Evolutionary conservation across 148 eudicot species (phyloP).

Genomic region (Spergularia marina): DNA sequence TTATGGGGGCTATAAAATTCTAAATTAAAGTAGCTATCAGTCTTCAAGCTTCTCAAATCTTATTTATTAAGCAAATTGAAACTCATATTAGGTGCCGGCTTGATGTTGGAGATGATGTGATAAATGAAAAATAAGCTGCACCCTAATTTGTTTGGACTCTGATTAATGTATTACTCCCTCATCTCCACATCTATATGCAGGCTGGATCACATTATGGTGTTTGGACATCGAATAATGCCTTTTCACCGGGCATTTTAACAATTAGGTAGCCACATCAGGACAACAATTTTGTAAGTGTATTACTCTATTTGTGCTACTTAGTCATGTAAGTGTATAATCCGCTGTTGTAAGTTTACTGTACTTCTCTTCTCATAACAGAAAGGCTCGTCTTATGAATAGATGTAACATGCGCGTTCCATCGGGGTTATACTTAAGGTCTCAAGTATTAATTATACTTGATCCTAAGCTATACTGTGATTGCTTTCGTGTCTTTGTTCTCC

Average conservation of each 20-base stretch:
- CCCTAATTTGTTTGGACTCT: neutral
- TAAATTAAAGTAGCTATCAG: neutral
- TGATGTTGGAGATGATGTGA: neutral
- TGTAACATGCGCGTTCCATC: neutral
- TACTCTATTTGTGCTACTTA: neutral
- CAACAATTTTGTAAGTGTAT: slow-evolving; percentile 7
- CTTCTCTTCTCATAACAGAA: neutral
- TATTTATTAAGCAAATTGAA: neutral
- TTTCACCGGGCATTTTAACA: slow-evolving; percentile 1
- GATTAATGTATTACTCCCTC: neutral
- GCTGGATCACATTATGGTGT: slow-evolving; percentile 6
- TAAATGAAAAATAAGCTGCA: neutral
- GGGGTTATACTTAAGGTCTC: neutral
- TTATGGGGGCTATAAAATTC: no score
- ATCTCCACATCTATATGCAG: slow-evolving; percentile 15
- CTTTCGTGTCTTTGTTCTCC: neutral
- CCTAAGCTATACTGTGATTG: neutral
- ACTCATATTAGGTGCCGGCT: neutral
- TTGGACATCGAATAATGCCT: slow-evolving; percentile 2
- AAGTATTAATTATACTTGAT: neutral
- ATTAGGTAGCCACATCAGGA: neutral
- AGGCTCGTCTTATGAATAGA: neutral
- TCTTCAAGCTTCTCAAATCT: neutral
- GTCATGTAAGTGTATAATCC: neutral
- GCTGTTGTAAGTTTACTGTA: neutral